Base-by-base conservation (phyloP, 441 rosid species). In the Adansonia gregorii region DNA sequence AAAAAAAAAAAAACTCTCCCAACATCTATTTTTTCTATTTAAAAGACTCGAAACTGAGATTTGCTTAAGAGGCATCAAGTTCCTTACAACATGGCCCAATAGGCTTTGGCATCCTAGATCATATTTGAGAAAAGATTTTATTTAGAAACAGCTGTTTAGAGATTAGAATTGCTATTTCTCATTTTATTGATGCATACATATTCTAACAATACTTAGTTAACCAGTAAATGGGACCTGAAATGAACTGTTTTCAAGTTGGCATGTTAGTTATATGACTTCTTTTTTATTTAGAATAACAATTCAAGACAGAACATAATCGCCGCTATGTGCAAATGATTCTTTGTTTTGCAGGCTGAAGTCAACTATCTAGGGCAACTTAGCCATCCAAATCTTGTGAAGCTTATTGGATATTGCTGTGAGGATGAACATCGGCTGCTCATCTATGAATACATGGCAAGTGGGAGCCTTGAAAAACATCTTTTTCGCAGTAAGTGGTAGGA, bases 341-440 rank as follows among this genome's bases (percentile, higher is more conserved):
- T 51, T 82, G 48, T 78, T 70, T 83, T 88, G 82, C 86, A 95
- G 99, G 93, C 98, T 45, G 98, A 94, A 88, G 96, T 97, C 43
- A 93, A 92, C 79, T 94, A 94, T 85, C 85, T 97, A 81, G 99
- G 98, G 77, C 97, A 91, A 82, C 89, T 97, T 39, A 90, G 95
- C 81, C 97, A 97, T 81, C 84, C 91, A 17, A 93, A 94, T 88
- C 93, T 97, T 85, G 99, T 94, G 76, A 97, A 91, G 86, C 99
- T 97, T 68, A 93, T 94, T 88, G 99, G 99, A 7, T 93, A 92
- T 77, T 97, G 99, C 82, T 97, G 98, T 78, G 99, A 97, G 86
- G 98, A 91, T 85, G 97, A 91, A 63, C 98, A 94, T 78, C 90
- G 98, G 73, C 78, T 94, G 67, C 85, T 97, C 81, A 97, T 94